Base-by-base conservation (phyloP, 495 filamentous ascomycete genomes). In the Podospora sp. region DNA sequence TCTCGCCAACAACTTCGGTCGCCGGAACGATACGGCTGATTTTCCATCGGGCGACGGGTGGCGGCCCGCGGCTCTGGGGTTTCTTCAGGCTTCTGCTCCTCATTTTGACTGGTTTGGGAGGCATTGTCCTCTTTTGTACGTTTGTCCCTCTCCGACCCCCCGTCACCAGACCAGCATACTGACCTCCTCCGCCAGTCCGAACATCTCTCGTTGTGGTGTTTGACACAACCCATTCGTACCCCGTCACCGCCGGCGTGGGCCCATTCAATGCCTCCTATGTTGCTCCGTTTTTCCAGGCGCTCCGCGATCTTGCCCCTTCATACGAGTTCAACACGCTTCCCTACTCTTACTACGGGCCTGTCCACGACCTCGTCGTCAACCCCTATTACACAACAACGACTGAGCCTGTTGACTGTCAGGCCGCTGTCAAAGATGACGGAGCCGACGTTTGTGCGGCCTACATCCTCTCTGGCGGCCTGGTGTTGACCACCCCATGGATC, bases 261-360 rank as follows among this genome's bases (percentile, higher is more conserved):
- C 65, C 68, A 11, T 70, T 70, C 65, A 70, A 70, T 65, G 55
- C 26, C 3, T 67, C 68, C 7, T 63, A 62, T 33, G 33, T 70
- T 21, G 22, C 50, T 3, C 59, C 68, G 8, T 70, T 70, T 24
- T 25, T 70, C 55, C n/a, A 59, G 8, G 21, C 2, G n/a, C 52
- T 70, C 50, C 12, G 55, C 25, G 14, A 27, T 26, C 22, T 26
- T 3, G 18, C 62, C 16, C 56, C 56, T 4, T 22, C 22, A 20
- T 62, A 65, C 9, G 8, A n/a, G 11, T 68, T 50, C 52, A 51
- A 50, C 29, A 46, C 59, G 29, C 61, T 68, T 2, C 66, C 66
- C 6, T 63, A 68, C 29, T 56, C 60, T 6, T 33, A 50, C 20
- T 68, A 58, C 53, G 60, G 60, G 6, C 11, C 51, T 0, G 66